Percentiles rank a stretch among this genome's conserved stretches.
Conservation (phyloP, 495 filamentous ascomycete species). For the Xylaria longipes region DNA sequence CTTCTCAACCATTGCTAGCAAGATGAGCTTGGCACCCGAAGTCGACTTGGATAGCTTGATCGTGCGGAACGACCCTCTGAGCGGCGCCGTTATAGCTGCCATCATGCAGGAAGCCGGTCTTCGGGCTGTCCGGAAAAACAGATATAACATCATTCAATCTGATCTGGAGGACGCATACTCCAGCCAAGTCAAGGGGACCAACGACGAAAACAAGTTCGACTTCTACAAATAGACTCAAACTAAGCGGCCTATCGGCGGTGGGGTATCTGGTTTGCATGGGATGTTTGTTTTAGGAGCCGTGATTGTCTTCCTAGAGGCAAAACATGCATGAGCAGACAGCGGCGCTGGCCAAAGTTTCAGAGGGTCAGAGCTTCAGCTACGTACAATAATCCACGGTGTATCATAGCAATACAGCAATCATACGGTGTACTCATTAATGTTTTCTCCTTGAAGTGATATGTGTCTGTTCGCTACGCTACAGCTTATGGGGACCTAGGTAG, state of each 20-base stretch:
- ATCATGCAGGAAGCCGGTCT: constrained; percentile 99
- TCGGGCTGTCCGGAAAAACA: constrained; percentile 94
- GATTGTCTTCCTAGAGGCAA: background rate
- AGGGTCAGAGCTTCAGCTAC: constrained; percentile 2
- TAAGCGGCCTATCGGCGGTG: background rate
- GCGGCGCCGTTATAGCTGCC: constrained; percentile 94
- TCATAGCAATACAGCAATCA: constrained; percentile 23
- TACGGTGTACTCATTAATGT: background rate
- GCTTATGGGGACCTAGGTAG: background rate
- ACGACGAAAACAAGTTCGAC: constrained; percentile 79
- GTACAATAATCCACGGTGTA: constrained; percentile 10
- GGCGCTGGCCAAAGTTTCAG: background rate
- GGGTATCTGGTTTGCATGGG: background rate
- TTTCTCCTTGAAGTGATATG: background rate
- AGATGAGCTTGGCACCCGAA: constrained; percentile 96
- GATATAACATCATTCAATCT: constrained; percentile 97
- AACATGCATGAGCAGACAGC: background rate
- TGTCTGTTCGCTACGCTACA: background rate
- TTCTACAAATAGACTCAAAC: constrained; percentile 62
- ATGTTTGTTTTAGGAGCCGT: too few species aligned
- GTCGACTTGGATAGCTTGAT: constrained; percentile 96
- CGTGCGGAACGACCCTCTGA: constrained; percentile 92
- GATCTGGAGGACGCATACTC: constrained; percentile 96
- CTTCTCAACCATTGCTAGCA: constrained; percentile 92
- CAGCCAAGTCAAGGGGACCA: constrained; percentile 89